These are phyloP conservation scores for Eimeria falciformis DNA, from an alignment of 169 alveolate genomes.

Conservation along the genomic window DNA sequence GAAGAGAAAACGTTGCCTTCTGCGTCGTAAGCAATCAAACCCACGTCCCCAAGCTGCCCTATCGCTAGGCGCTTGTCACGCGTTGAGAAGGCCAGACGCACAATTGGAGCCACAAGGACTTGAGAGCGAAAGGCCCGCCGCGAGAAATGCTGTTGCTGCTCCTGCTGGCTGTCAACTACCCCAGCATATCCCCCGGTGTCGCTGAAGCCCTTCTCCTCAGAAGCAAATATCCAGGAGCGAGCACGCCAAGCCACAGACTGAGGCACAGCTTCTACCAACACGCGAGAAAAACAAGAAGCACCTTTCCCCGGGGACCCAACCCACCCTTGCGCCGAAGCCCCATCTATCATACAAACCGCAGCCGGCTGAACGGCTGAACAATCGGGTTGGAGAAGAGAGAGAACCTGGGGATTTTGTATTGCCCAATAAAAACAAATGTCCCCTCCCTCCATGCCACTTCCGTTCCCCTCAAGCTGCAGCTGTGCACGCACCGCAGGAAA, in stretches of 20 bases:
- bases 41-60: conserved; percentile 71
- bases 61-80: conserved; percentile 71
- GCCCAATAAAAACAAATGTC: conserved; percentile 64
- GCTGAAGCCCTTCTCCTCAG: conserved; percentile 36
- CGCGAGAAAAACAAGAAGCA: conserved; percentile 49
- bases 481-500: conserved; percentile 69
- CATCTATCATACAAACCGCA: conserved; percentile 22
- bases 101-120: conserved; percentile 72
- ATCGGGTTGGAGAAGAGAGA: conserved; percentile 56
- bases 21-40: conserved; percentile 63
- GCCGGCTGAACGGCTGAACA: conserved; percentile 64
- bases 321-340: background rate
- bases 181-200: background rate
- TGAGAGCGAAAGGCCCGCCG: conserved; percentile 39
- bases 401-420: conserved; percentile 54
- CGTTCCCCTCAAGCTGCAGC: conserved; percentile 53
- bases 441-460: background rate
- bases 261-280: conserved; percentile 59
- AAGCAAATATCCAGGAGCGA: conserved; percentile 71
- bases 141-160: background rate
- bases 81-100: conserved; percentile 57
- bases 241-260: conserved; percentile 14
- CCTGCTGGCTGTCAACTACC: background rate
- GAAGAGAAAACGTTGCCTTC: conserved; percentile 73
- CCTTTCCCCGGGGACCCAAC: background rate